Evolutionary conservation across 2,329 filamentous ascomycete genomes (phyloP), one percentile per base, ranked within the genome.

Genomic region (Aspergillus tamarii): DNA sequence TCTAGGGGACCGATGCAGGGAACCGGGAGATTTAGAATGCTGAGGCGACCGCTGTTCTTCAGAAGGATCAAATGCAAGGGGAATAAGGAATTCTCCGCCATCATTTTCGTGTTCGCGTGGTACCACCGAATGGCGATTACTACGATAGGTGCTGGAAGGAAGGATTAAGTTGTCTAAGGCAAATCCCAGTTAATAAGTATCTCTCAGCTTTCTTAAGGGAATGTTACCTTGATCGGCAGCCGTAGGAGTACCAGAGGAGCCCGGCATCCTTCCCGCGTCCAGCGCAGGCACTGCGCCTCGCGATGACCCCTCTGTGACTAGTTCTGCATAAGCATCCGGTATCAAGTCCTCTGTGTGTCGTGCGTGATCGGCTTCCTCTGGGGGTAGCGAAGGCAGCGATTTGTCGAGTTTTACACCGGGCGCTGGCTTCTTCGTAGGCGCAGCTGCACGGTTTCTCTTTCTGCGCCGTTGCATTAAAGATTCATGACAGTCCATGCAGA

Each of bases 401-500:
- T 98, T 98, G 76, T 99, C 94, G 45, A 91, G 87, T 66, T 92
- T 89, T 82, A 89, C 87, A 23, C 68, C 68, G 12, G 73, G 66
- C 4, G 66, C 64, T 69, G 73, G 69, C 58, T 72, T 77, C 65
- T 74, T 71, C 34, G 72, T 66, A 69, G 76, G 64, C 70, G 72
- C 32, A 48, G 86, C 84, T 59, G 89, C 81, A 94, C 97, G 75
- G 90, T 88, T 73, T 92, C 87, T 73, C 81, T 98, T 97, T 73
- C 93, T 87, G 68, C 94, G 87, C 67, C 94, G 86, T 57, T 94
- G 93, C 93, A 98, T 98, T 59, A 99, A 82, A 32, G 93, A 95
- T 80, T 99, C 95, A 76, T 99, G 95, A 77, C 95, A 99, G 74
- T 90, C 93, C 95, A 99, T 99, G 82, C 95, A 99, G 77, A 99